Base-by-base conservation (phyloP, 2,329 filamentous ascomycete genomes). In the Phoma sp. region DNA sequence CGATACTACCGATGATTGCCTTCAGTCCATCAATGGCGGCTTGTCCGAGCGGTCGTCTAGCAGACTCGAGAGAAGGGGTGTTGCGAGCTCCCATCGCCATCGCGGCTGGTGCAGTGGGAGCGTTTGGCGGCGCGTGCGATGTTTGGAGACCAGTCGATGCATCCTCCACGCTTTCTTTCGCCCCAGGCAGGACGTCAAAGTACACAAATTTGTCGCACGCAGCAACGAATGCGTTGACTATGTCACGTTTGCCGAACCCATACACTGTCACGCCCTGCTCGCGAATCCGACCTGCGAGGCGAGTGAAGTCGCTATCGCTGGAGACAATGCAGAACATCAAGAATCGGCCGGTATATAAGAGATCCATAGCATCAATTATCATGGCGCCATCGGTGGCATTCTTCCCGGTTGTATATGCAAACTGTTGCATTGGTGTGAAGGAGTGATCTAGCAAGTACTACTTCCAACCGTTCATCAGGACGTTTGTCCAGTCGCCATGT, bases 341-440 rank as follows among this genome's bases (percentile, higher is more conserved):
- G 48, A 71, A 71, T n/a, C 68, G 64, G 14, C 59, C 64, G 7
- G 68, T 72, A 53, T 73, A 72, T 6, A 74, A 54, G 12, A 74
- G 54, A 43, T 74, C 69, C 71, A 74, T 75, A 14, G 70, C 69
- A 33, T 74, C 65, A 21, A 72, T 73, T 36, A 74, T 74, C 71
- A 74, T 74, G 2, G 66, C 67, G 17, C 66, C 66, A 25, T 72
- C 65, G 2, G 68, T 73, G 15, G 68, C 62, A 17, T 71, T 71
- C 47, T 71, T 71, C n/a, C 62, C 62, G 1, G 57, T 66, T 1
- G 68, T 72, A 43, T 71, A 71, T 5, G 67, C 66, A 34, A 68
- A 68, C 42, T 69, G 66, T 26, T 69, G 68, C 21, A 70, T 66
- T 2, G 67, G 67, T 6, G 58, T 48, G 32, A 68, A 60, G 0